These are phyloP conservation scores for Fusarium nodosum DNA, from an alignment of 2,329 filamentous ascomycete species.

Conservation along the genomic window DNA sequence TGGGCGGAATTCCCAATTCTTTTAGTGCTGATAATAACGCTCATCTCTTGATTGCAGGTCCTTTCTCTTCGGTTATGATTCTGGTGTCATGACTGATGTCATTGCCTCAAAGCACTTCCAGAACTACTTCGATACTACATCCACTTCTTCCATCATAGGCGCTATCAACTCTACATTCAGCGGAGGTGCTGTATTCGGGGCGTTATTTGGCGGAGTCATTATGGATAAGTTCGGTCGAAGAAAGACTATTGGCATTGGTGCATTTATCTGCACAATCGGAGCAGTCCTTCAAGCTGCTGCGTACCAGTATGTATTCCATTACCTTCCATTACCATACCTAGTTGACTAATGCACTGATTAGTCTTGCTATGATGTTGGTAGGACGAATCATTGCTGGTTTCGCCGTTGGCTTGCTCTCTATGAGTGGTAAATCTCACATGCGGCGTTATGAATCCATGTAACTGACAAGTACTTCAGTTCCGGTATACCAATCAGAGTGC, in stretches of 20 bases:
- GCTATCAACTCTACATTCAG: constrained; percentile 71
- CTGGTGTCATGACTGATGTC: constrained; percentile 60
- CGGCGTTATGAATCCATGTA: constrained; percentile 55
- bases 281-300: constrained; percentile 67
- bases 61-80: constrained; percentile 61
- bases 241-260: constrained; percentile 67
- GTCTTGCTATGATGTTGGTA: constrained; percentile 46
- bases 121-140: constrained; percentile 64
- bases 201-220: constrained; percentile 53
- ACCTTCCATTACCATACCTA: constrained; percentile 56
- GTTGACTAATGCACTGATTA: constrained; percentile 59
- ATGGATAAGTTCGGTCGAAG: constrained; percentile 69
- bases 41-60: constrained; percentile 44
- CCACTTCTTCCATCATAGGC: constrained; percentile 60
- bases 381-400: constrained; percentile 48
- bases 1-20: no score
- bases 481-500: constrained; percentile 47
- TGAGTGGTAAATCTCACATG: constrained; percentile 54
- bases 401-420: constrained; percentile 52
- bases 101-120: constrained; percentile 68
- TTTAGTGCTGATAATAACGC: constrained; percentile 2
- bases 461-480: constrained; percentile 55
- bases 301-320: constrained; percentile 42
- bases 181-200: constrained; percentile 48
- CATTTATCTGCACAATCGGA: constrained; percentile 65